Conservation (phyloP, 257 asterid species). For the Nicotiana obtusifolia region DNA sequence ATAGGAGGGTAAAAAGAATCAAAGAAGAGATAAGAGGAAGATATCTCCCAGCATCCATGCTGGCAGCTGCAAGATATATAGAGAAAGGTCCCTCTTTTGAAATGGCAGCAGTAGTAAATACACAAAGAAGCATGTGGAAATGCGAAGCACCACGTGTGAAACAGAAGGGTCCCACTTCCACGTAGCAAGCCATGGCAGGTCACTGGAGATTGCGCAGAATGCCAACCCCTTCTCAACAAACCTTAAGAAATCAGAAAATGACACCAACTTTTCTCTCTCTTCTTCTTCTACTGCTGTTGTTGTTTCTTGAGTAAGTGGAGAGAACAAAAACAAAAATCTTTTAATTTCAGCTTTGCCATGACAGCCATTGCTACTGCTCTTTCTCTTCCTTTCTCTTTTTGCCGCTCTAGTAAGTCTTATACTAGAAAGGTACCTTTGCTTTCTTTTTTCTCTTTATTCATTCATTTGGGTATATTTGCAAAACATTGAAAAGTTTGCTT, state of each 20-base stretch:
- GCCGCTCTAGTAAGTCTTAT: constrained; percentile 45
- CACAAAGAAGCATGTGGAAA: constrained; percentile 26
- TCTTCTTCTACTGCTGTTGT: background rate
- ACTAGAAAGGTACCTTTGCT: constrained; percentile 44
- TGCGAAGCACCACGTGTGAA: constrained; percentile 37
- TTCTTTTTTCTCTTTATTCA: too few species aligned
- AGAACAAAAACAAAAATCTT: background rate
- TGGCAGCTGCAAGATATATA: background rate
- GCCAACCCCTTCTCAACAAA: constrained; percentile 55
- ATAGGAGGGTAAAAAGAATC: background rate
- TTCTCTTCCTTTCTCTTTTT: constrained; percentile 55
- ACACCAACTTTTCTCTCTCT: constrained; percentile 10
- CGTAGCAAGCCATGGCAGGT: constrained; percentile 55
- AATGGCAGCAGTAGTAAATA: background rate
- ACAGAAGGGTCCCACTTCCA: constrained; percentile 19
- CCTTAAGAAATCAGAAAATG: background rate
- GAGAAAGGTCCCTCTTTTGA: background rate
- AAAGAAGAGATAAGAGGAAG: background rate
- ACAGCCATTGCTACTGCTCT: constrained; percentile 86
- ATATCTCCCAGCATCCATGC: background rate
- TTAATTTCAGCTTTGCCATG: constrained; percentile 32
- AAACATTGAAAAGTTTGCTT: background rate
- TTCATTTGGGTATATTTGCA: background rate
- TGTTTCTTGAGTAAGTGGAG: background rate
- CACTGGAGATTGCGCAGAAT: constrained; percentile 52